Evolutionary conservation across 148 eudicot species (phyloP).

Genomic region (Vaccinium darrowii): DNA sequence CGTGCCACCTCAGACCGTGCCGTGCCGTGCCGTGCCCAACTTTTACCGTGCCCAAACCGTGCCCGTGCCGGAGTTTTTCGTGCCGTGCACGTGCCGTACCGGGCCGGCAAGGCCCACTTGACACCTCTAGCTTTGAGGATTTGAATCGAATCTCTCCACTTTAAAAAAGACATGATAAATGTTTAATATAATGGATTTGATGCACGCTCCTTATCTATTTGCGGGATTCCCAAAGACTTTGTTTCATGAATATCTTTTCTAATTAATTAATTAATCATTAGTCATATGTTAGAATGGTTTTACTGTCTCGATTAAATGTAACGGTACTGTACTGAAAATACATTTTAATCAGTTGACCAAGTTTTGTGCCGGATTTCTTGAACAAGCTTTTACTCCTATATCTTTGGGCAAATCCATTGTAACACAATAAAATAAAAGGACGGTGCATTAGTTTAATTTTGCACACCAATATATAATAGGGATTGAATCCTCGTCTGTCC

Average conservation of each 20-base stretch:
- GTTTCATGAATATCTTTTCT: background rate
- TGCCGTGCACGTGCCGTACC: no score
- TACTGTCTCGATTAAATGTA: background rate
- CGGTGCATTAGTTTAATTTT: background rate
- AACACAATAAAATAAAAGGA: background rate
- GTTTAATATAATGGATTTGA: background rate
- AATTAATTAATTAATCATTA: no score
- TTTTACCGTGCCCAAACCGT: no score
- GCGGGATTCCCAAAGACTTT: background rate
- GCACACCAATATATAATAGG: background rate
- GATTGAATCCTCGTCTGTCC: no score
- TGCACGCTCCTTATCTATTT: background rate
- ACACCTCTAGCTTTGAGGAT: background rate
- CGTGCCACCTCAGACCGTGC: no score
- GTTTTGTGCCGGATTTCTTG: background rate
- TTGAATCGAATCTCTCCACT: background rate
- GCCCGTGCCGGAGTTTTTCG: no score
- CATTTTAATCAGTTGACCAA: background rate
- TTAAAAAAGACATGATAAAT: background rate
- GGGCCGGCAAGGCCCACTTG: no score
- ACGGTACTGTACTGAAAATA: background rate
- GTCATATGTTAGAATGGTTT: no score
- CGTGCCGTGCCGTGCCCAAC: no score
- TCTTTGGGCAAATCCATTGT: background rate
- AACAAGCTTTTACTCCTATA: background rate